Evolutionary conservation across 257 asterid genomes (phyloP).

Genomic region (Przewalskia tangutica): DNA sequence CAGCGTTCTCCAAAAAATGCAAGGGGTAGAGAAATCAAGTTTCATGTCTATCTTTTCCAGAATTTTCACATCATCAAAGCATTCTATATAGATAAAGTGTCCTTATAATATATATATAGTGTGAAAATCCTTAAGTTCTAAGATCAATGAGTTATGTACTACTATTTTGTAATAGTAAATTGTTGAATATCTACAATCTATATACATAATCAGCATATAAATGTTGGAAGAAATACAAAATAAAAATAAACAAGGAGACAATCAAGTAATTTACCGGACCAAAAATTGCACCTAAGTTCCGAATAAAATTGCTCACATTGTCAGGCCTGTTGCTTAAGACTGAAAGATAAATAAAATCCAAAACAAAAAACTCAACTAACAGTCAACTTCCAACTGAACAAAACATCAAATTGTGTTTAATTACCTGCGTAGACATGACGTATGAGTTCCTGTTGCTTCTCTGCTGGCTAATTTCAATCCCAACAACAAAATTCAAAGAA

Average conservation of each 20-base stretch:
- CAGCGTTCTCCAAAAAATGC: too few relatives aligned
- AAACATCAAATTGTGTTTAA: background rate
- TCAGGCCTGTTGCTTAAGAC: conserved; percentile 24
- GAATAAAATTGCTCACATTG: conserved; percentile 22
- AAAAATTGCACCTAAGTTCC: conserved; percentile 11
- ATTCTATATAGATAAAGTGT: background rate
- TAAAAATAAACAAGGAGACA: background rate
- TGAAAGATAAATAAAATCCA: background rate
- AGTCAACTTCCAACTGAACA: background rate
- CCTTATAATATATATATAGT: background rate
- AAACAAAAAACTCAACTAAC: background rate
- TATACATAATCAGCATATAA: background rate
- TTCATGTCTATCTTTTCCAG: background rate
- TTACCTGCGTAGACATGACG: conserved; percentile 25
- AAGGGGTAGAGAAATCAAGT: background rate
- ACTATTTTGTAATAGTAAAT: background rate
- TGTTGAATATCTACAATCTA: background rate
- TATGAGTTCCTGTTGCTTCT: conserved; percentile 21
- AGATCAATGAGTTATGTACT: background rate
- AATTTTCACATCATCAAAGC: background rate
- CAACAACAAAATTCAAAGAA: background rate
- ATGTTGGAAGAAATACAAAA: background rate
- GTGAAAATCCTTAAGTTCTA: background rate
- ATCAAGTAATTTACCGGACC: conserved; percentile 19
- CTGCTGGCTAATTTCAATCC: conserved; percentile 12